These are phyloP conservation scores for Ambrosiella xylebori DNA, from an alignment of 2,329 filamentous ascomycete genomes.

Conservation along the genomic window DNA sequence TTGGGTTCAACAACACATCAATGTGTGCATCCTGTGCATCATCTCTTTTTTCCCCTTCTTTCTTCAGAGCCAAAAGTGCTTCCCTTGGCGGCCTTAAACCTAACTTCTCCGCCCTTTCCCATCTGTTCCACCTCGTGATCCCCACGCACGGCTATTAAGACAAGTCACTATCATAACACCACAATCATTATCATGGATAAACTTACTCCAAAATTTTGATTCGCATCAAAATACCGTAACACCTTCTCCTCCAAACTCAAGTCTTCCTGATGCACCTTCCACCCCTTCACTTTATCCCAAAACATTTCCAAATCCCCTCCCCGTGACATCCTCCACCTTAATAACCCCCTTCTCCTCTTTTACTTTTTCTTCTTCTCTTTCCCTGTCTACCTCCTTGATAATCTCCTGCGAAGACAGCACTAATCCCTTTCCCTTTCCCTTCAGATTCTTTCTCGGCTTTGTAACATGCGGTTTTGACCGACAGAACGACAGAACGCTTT, in stretches of 20 bases:
- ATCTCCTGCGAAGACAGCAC: background rate
- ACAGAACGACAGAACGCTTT: background rate
- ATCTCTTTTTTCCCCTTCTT: constrained; percentile 43
- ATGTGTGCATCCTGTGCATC: constrained; percentile 53
- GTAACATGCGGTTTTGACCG: background rate
- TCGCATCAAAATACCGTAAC: constrained; percentile 80
- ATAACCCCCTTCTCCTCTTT: background rate
- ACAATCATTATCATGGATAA: background rate
- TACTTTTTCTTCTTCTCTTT: background rate
- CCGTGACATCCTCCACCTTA: background rate
- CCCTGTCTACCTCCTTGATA: background rate
- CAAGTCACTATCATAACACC: background rate
- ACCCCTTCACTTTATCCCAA: constrained; percentile 21
- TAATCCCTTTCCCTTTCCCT: background rate
- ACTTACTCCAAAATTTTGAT: constrained; percentile 78
- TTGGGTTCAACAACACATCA: constrained; percentile 45
- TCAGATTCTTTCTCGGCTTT: background rate
- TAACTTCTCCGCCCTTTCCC: constrained; percentile 71
- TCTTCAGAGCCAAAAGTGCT: constrained; percentile 68
- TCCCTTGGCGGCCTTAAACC: constrained; percentile 78
- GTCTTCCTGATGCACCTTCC: constrained; percentile 61
- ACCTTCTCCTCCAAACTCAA: constrained; percentile 67
- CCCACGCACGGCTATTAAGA: constrained; percentile 64
- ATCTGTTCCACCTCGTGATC: constrained; percentile 62
- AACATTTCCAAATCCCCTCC: constrained; percentile 14